Conservation (phyloP, 352 stramenopile genomes). For the Aphanomyces invadans region DNA sequence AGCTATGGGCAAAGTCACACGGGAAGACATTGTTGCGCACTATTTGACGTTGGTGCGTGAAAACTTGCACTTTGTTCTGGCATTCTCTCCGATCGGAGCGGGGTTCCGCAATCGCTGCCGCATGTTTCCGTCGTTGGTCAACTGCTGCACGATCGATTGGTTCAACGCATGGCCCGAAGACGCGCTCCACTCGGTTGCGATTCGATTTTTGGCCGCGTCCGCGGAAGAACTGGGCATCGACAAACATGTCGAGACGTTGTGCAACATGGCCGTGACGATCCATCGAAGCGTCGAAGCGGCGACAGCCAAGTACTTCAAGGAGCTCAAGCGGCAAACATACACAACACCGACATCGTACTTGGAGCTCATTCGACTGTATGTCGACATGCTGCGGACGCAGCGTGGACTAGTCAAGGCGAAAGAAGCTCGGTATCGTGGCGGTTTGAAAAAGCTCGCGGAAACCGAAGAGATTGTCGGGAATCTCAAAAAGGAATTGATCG, state of each 20-base stretch:
- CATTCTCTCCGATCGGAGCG: constrained; percentile 87
- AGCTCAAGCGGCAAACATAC: constrained; percentile 89
- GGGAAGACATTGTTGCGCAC: constrained; percentile 76
- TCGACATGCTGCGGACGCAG: constrained; percentile 85
- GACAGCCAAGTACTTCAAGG: constrained; percentile 64
- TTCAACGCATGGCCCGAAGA: constrained; percentile 94
- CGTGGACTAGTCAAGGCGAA: constrained; percentile 76
- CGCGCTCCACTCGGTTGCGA: constrained; percentile 86
- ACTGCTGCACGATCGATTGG: constrained; percentile 95
- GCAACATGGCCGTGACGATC: constrained; percentile 89
- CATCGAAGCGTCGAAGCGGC: constrained; percentile 87
- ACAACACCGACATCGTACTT: constrained; percentile 94
- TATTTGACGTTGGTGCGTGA: constrained; percentile 89
- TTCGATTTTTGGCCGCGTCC: constrained; percentile 80
- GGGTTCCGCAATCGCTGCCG: constrained; percentile 89
- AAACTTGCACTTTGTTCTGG: constrained; percentile 92
- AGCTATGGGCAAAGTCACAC: constrained; percentile 69
- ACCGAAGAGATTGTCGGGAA: constrained; percentile 90
- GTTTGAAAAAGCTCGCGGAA: constrained; percentile 89
- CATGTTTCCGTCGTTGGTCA: constrained; percentile 92
- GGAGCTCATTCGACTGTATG: constrained; percentile 92
- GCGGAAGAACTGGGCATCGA: constrained; percentile 85
- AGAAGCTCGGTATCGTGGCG: constrained; percentile 68
- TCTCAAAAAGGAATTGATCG: constrained; percentile 85
- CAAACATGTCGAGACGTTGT: constrained; percentile 81